Conservation (phyloP, 176 grass and related monocot species). For the Themeda triandra region DNA sequence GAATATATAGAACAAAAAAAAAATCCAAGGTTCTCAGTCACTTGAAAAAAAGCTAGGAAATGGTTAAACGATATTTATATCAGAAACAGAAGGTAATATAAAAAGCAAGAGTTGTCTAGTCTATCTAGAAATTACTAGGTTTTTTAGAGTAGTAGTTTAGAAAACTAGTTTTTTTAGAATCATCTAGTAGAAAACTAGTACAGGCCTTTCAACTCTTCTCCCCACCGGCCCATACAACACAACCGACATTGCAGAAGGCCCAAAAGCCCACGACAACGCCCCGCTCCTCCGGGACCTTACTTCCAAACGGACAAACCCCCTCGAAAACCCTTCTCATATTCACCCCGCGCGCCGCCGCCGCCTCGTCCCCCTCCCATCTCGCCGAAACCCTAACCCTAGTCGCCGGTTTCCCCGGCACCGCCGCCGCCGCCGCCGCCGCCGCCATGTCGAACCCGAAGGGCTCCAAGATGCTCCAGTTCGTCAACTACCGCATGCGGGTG, state of each 20-base stretch:
- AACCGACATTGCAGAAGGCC: slow-evolving; percentile 20
- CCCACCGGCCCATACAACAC: background rate
- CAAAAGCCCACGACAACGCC: background rate
- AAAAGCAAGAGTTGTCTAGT: too few species aligned
- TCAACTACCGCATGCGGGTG: slow-evolving; percentile 99
- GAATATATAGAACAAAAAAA: too few species aligned
- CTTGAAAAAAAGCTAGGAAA: too few species aligned
- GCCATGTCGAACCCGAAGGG: slow-evolving; percentile 97
- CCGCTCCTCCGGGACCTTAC: background rate
- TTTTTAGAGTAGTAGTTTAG: too few species aligned
- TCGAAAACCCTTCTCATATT: slow-evolving; percentile 28
- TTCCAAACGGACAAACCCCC: slow-evolving; percentile 29
- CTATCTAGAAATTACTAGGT: too few species aligned
- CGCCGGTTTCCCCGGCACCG: too few species aligned
- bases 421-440: background rate
- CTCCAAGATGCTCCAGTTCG: slow-evolving; percentile 96
- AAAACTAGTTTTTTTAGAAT: too few species aligned
- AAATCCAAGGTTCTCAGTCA: too few species aligned
- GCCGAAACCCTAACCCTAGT: slow-evolving; percentile 53
- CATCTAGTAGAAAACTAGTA: too few species aligned
- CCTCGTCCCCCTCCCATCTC: background rate
- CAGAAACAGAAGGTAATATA: too few species aligned
- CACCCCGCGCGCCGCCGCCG: background rate
- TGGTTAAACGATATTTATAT: too few species aligned
- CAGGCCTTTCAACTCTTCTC: too few species aligned